Base-by-base conservation (phyloP, 179 eudicot genomes). In the Silene noctiflora region DNA sequence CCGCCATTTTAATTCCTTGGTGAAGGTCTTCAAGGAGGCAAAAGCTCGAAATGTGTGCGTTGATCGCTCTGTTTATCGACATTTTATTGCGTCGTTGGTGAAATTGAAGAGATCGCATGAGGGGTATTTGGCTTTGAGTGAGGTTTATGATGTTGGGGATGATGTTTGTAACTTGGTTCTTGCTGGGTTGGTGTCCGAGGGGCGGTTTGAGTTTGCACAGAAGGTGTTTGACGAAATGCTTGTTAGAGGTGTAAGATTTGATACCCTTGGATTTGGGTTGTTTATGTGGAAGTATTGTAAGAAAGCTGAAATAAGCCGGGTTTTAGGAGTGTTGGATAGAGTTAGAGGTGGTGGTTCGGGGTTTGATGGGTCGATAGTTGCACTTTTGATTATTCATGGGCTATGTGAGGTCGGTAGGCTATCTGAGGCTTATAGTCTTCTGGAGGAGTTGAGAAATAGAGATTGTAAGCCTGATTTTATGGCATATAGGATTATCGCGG, bases 381-480 rank as follows among this genome's bases (percentile, higher is more conserved):
- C 93, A 0, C 83, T 90, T 83, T 82, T 91, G 82, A 78, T 92
- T 39, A 78, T 89, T 78, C 94, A 89, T 25, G 96, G 93, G 66
- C 80, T 94, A 67, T 94, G 98, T 75, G 75, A 75, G 73, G 87
- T 76, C 25, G 75, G 75, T 21, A 82, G 86, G 83, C 79, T 74
- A 19, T 74, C 80, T 4, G 97, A 92, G 19, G 96, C 96, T 33
- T 75, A 77, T 29, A 68, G 10, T 75, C 81, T 83, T 1, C 68
- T 90, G 75, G 94, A 88, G 44, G 94, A 87, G 77, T 78, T 94
- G 84, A 89, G 94, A 82, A 80, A 44, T 55, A 86, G 90, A 66
- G 86, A 78, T 44, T 92, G 92, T 72, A 94, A 94, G 67, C 96
- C 94, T 62, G 98, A 94, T 83, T 94, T 94, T 79, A 88, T 90